phyloP scores from a whole-genome alignment of 2,329 filamentous ascomycete species.

The Talaromyces sp. region DNA sequence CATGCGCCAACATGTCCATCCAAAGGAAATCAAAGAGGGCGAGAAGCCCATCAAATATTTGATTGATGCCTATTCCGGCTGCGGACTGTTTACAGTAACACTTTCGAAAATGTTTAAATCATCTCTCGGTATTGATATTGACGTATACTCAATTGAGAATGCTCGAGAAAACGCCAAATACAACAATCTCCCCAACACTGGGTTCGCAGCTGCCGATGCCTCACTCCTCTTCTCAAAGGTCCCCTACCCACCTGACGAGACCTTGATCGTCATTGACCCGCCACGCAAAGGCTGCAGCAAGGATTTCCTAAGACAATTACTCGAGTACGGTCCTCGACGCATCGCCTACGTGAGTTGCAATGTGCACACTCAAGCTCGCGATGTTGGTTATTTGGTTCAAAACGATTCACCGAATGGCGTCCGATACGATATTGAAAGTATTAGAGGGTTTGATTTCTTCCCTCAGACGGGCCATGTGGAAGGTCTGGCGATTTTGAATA shows the following conservation, averaged over 20 bases:
- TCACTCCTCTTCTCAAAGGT: conserved; percentile 73
- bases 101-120: conserved; percentile 74
- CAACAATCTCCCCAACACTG: conserved; percentile 71
- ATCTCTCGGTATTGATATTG: conserved; percentile 86
- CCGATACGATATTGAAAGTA: conserved; percentile 79
- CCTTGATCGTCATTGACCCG: conserved; percentile 93
- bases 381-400: conserved; percentile 80
- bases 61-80: conserved; percentile 96
- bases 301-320: conserved; percentile 73
- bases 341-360: conserved; percentile 97
- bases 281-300: conserved; percentile 91
- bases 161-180: conserved; percentile 72
- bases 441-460: conserved; percentile 95
- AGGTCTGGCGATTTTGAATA: conserved; percentile 56
- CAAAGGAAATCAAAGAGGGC: conserved; percentile 33
- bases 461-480: conserved; percentile 73
- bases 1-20: conserved; percentile 73
- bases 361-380: conserved; percentile 92
- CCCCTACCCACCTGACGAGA: conserved; percentile 69
- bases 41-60: conserved; percentile 66
- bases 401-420: conserved; percentile 45
- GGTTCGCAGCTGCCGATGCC: conserved; percentile 87
- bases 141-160: conserved; percentile 68
- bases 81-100: conserved; percentile 93
- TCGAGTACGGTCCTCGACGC: conserved; percentile 69